Percentiles rank a stretch among this genome's conserved stretches.
phyloP scores from a whole-genome alignment of 495 filamentous ascomycete species.

The Daldinia grandis region DNA sequence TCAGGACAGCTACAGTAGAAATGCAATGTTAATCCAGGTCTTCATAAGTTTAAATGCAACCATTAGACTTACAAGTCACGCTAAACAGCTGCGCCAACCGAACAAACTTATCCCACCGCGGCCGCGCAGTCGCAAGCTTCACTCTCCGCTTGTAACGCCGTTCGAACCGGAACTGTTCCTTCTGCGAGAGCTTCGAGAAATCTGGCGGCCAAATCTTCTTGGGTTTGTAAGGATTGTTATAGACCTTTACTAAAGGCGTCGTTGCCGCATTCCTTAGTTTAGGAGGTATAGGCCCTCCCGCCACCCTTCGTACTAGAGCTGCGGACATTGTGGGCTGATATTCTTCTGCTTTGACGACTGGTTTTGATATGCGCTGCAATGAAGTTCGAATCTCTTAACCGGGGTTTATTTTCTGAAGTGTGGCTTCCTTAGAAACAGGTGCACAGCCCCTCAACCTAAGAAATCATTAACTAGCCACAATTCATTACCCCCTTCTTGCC shows the following conservation, averaged over 20 bases:
- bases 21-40: slow-evolving; percentile 20
- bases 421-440: slow-evolving; percentile 7
- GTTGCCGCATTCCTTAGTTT: slow-evolving; percentile 20
- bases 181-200: slow-evolving; percentile 77
- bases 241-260: slow-evolving; percentile 25
- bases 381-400: slow-evolving; percentile 14
- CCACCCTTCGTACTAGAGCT: slow-evolving; percentile 52
- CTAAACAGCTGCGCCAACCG: slow-evolving; percentile 74
- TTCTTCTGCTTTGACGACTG: neutral
- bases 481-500: neutral
- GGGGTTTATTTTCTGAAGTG: slow-evolving; percentile 11
- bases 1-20: slow-evolving; percentile 63
- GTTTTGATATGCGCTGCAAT: neutral
- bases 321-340: slow-evolving; percentile 51
- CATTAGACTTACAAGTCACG: slow-evolving; percentile 64
- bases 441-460: slow-evolving; percentile 7
- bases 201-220: slow-evolving; percentile 93
- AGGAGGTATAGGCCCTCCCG: slow-evolving; percentile 30
- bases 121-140: slow-evolving; percentile 76
- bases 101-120: slow-evolving; percentile 75
- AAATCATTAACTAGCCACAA: slow-evolving; percentile 6
- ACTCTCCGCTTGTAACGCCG: slow-evolving; percentile 74
- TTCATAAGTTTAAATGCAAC: neutral
- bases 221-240: slow-evolving; percentile 71
- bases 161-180: slow-evolving; percentile 88